Evolutionary conservation across 352 stramenopile species (phyloP).

Genomic region (Phytophthora agathidicida): DNA sequence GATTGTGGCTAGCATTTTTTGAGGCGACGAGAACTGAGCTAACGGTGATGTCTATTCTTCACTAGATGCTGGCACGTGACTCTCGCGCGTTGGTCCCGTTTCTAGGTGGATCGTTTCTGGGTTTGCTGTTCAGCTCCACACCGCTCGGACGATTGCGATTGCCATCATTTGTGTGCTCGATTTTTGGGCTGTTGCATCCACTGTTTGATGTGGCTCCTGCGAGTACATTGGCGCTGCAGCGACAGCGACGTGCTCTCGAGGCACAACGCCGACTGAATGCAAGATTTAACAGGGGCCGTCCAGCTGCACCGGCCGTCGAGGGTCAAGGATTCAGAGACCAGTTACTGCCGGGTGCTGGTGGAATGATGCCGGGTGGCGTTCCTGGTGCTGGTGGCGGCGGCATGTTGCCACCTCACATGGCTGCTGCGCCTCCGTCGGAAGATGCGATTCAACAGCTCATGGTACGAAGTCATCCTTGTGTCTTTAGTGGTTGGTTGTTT

Average conservation of each 20-base stretch:
- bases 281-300: conserved; percentile 43
- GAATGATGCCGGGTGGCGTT: conserved; percentile 35
- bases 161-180: conserved; percentile 68
- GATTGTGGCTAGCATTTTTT: neutral
- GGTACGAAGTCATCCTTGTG: conserved; percentile 33
- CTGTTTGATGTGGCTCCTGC: conserved; percentile 84
- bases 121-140: conserved; percentile 72
- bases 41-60: conserved; percentile 1
- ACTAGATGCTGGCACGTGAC: conserved; percentile 69
- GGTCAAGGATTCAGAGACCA: conserved; percentile 85
- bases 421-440: conserved; percentile 68
- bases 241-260: conserved; percentile 75
- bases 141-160: conserved; percentile 74
- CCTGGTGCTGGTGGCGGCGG: conserved; percentile 24
- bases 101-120: conserved; percentile 60
- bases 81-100: conserved; percentile 64
- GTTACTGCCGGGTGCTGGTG: conserved; percentile 67
- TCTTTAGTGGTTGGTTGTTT: conserved; percentile 3
- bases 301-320: conserved; percentile 23
- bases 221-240: conserved; percentile 64
- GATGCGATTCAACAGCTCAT: conserved; percentile 82
- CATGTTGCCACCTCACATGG: conserved; percentile 64
- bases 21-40: neutral
- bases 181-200: conserved; percentile 72
- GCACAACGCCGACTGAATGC: conserved; percentile 70